phyloP scores from a whole-genome alignment of 345 rosid species.

The Nephelium lappaceum region DNA sequence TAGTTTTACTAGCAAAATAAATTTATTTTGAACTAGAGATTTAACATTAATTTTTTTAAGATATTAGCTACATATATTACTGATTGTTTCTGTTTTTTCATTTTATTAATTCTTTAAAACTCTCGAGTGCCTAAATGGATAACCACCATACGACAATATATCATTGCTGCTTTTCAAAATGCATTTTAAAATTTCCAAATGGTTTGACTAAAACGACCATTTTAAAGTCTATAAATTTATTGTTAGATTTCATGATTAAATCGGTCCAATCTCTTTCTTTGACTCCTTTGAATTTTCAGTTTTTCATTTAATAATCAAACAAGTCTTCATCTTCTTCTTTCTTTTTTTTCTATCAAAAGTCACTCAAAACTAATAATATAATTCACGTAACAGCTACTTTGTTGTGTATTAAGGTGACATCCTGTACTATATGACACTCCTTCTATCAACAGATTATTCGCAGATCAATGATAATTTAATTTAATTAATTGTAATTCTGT shows the following conservation, averaged over 20 bases:
- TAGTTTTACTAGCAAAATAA: too few species aligned
- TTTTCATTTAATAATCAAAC: not conserved
- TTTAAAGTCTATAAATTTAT: not conserved
- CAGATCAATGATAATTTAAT: slow-evolving; percentile 10
- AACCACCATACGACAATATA: not conserved
- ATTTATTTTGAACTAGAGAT: too few species aligned
- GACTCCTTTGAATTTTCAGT: slow-evolving; percentile 10
- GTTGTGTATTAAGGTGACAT: slow-evolving; percentile 47
- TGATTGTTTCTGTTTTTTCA: too few species aligned
- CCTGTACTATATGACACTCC: slow-evolving; percentile 26
- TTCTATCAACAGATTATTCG: slow-evolving; percentile 21
- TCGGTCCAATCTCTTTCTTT: slow-evolving; percentile 25
- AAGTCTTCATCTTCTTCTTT: not conserved
- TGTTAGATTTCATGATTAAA: slow-evolving; percentile 20
- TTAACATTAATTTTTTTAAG: too few species aligned
- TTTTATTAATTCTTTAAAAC: too few species aligned
- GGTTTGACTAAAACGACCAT: slow-evolving; percentile 25
- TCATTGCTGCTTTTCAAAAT: not conserved
- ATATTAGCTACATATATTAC: too few species aligned
- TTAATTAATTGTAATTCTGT: not conserved
- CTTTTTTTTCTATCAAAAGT: not conserved
- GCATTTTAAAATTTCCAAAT: not conserved
- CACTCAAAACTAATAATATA: not conserved
- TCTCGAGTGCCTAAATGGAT: too few species aligned
- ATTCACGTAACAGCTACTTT: slow-evolving; percentile 8